A percentile compares a stretch with the other conserved stretches of the same genome.
phyloP scores from a whole-genome alignment of 2,329 filamentous ascomycete genomes.

The Aspergillus intermedius region DNA sequence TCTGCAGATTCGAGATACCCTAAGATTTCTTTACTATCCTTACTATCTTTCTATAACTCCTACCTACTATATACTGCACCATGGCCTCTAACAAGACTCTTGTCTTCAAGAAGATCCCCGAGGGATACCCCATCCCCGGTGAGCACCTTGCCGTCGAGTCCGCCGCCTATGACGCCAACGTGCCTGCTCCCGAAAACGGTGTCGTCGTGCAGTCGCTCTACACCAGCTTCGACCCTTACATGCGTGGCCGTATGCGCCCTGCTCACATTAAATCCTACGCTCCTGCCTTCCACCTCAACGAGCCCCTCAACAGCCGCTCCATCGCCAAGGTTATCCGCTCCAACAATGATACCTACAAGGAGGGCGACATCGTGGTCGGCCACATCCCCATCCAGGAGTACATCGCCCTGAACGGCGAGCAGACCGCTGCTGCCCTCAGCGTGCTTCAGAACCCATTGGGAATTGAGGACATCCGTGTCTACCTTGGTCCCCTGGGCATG shows the following conservation, averaged over 20 bases:
- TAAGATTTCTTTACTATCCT: too few species aligned
- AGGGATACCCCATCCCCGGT: conserved; percentile 61
- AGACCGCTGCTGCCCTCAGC: conserved; percentile 33
- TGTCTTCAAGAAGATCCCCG: conserved; percentile 64
- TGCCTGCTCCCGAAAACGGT: conserved; percentile 55
- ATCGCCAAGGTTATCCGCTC: conserved; percentile 67
- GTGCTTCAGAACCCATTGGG: conserved; percentile 60
- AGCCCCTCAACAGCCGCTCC: conserved; percentile 58
- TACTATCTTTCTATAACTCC: too few species aligned
- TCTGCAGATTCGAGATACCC: not conserved
- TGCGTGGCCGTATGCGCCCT: conserved; percentile 70
- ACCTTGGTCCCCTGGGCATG: conserved; percentile 72
- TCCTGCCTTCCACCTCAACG: conserved; percentile 54
- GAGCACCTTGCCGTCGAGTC: conserved; percentile 64
- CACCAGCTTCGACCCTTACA: conserved; percentile 76
- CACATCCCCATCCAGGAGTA: conserved; percentile 63
- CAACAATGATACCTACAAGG: conserved; percentile 55
- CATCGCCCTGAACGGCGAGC: conserved; percentile 47
- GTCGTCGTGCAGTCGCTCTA: conserved; percentile 65
- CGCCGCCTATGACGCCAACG: conserved; percentile 57
- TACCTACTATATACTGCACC: conserved; percentile 2
- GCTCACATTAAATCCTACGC: conserved; percentile 60
- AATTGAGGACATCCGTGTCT: conserved; percentile 50
- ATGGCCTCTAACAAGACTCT: conserved; percentile 62
- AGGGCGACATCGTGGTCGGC: conserved; percentile 61